Percentiles rank a stretch among this genome's conserved stretches.
These are phyloP conservation scores for Rheum nobile DNA, from an alignment of 148 eudicot genomes.

Conservation along the genomic window DNA sequence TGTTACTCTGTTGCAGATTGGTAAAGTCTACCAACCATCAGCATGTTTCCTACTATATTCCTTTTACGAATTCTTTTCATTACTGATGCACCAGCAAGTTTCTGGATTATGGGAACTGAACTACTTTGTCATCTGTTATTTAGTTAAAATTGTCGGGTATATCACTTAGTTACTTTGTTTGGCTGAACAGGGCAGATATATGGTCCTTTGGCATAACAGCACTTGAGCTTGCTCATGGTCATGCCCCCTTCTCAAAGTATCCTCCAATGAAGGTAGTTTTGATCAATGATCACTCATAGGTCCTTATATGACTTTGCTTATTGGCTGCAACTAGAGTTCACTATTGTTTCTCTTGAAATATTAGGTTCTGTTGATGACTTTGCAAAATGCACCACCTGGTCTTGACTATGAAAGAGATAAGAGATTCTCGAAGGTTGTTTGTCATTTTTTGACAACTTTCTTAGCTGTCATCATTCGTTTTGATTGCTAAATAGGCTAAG, in stretches of 20 bases:
- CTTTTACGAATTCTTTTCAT: no score
- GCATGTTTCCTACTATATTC: no score
- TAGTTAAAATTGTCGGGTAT: not conserved
- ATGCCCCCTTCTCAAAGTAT: conserved; percentile 92
- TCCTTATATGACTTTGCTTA: not conserved
- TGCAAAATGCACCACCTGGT: conserved; percentile 91
- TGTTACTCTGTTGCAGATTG: no score
- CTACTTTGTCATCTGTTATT: not conserved
- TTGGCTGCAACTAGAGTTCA: not conserved
- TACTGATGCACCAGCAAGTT: no score
- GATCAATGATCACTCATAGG: not conserved
- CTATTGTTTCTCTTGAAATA: not conserved
- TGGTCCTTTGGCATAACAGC: conserved; percentile 99
- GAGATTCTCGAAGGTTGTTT: conserved; percentile 75
- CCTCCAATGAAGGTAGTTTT: conserved; percentile 86
- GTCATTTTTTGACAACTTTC: no score
- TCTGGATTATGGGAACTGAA: no score
- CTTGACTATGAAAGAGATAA: conserved; percentile 93
- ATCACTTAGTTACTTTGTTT: not conserved
- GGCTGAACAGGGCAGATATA: conserved; percentile 76
- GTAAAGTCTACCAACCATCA: no score
- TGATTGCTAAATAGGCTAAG: no score
- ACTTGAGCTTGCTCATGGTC: conserved; percentile 98
- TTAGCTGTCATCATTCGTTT: no score
- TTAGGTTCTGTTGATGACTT: conserved; percentile 79